Conservation (phyloP, 2,329 filamentous ascomycete genomes). For the Alternaria incomplexa region DNA sequence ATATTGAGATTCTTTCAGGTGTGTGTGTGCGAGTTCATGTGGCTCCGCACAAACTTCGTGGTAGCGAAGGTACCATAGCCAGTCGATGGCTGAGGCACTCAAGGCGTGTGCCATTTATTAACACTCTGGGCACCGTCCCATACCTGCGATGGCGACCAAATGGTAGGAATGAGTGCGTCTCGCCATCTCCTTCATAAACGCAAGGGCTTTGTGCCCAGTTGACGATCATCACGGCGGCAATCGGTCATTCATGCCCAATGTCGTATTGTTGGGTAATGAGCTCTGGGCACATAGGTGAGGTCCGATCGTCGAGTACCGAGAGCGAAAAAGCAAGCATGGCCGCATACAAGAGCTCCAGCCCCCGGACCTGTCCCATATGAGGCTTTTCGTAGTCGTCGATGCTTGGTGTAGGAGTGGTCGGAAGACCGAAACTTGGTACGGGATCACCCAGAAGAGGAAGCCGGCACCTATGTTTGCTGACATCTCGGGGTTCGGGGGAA, state of each 20-base stretch:
- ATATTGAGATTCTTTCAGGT: background rate
- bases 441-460: slow-evolving; percentile 1
- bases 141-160: background rate
- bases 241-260: background rate
- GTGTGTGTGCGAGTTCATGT: background rate
- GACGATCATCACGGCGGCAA: background rate
- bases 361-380: background rate
- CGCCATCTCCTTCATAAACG: background rate
- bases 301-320: background rate
- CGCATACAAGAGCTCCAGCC: background rate
- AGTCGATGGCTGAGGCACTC: background rate
- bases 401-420: background rate
- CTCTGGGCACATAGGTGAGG: background rate
- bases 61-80: background rate
- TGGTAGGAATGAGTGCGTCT: background rate
- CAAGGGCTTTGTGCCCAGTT: background rate
- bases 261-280: background rate
- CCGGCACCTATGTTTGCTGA: background rate
- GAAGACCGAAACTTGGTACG: background rate
- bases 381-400: background rate
- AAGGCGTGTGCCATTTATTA: background rate
- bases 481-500: slow-evolving; percentile 2
- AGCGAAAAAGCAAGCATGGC: background rate
- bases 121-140: background rate
- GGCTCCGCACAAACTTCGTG: background rate